Base-by-base conservation (phyloP, 305 asterid genomes). In the Fraxinus albicans region DNA sequence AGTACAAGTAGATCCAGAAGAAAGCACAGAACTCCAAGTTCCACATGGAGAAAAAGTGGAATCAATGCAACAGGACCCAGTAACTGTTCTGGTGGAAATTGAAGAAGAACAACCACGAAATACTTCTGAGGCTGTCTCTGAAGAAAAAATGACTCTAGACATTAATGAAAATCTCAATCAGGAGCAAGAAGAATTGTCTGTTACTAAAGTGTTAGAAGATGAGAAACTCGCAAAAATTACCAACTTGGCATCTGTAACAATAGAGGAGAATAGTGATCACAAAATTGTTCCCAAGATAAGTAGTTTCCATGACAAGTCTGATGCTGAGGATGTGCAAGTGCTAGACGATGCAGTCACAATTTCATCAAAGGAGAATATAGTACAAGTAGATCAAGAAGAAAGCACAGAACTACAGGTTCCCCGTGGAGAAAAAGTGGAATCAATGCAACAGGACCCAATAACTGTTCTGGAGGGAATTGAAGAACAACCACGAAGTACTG, bases 241-340 rank as follows among this genome's bases (percentile, higher is more conserved):
- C 83, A 77, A 78, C 86, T 55, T 80, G 69, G 86, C 73, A 77
- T 73, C 85, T 82, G 90, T 84, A 82, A 85, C 82, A 50, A 38
- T 82, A 27, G 85, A 50, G 81, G 65, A 58, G 85, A 84, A 47
- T 44, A 29, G 81, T 38, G 85, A 82, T 55, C 74, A 55, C 72
- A 9, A 53, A 76, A 63, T 55, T 70, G 79, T 78, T 58, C 83
- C 29, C 35, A 82, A 80, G 38, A 9, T 35, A 78, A 78, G 72
- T 58, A 81, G 79, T 60, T 75, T 78, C 29, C 63, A 36, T 27
- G 85, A 82, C 82, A 73, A 77, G 76, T 70, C 81, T 33, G 89
- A 86, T 53, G 35, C 55, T 35, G 79, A 84, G 77, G 77, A 80
- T 58, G 69, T 67, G 55, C 73, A 67, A 81, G 85, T 67, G 77